Percentiles rank a stretch among this genome's conserved stretches.
phyloP scores from a whole-genome alignment of 1,139 yeast species.

The Suhomyces atakaporum region DNA sequence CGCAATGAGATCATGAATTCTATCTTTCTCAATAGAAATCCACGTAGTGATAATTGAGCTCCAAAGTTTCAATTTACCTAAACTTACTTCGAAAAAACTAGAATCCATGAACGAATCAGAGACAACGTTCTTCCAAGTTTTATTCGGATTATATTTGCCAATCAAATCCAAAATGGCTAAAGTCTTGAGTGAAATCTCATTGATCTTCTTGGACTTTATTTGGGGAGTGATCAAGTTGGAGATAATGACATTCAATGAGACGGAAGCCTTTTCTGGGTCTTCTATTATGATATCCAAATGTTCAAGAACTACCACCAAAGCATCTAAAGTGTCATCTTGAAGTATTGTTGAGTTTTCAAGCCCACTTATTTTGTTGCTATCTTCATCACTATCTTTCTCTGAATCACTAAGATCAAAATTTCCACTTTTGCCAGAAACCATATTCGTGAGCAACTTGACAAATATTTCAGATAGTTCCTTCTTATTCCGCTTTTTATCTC shows the following conservation, averaged over 20 bases:
- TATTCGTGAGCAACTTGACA: conserved; percentile 49
- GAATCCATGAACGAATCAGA: conserved; percentile 55
- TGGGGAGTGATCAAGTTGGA: conserved; percentile 47
- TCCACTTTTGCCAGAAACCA: conserved; percentile 22
- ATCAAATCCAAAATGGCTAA: conserved; percentile 41
- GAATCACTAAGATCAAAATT: conserved; percentile 7
- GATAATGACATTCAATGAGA: conserved; percentile 46
- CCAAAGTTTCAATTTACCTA: conserved; percentile 46
- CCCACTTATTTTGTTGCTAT: conserved; percentile 4
- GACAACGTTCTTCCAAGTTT: conserved; percentile 54
- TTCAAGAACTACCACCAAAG: conserved; percentile 40
- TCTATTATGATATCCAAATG: conserved; percentile 44
- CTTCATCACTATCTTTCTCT: conserved; percentile 15
- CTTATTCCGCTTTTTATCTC: conserved; percentile 58
- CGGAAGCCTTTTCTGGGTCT: conserved; percentile 54
- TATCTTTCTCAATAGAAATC: conserved; percentile 61
- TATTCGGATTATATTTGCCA: conserved; percentile 38
- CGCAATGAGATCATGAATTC: conserved; percentile 54
- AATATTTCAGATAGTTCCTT: conserved; percentile 72
- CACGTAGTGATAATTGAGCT: conserved; percentile 52
- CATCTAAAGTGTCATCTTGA: conserved; percentile 42
- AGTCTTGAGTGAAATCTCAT: conserved; percentile 33
- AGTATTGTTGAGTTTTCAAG: conserved; percentile 6
- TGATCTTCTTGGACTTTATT: conserved; percentile 40
- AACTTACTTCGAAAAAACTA: conserved; percentile 41